Conservation (phyloP, 2,329 filamentous ascomycete species). For the Penicillium sp. region DNA sequence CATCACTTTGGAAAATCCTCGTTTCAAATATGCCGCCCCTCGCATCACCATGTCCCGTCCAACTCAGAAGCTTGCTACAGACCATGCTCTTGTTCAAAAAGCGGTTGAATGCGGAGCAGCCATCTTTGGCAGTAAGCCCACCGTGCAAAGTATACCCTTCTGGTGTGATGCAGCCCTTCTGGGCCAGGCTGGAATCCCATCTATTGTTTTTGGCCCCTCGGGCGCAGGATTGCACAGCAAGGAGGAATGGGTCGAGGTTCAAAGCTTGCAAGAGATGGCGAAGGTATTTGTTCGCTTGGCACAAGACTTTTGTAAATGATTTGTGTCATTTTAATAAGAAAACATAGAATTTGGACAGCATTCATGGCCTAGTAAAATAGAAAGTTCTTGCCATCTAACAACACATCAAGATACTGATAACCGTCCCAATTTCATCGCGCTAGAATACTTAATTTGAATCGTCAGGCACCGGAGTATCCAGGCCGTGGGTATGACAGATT, state of each 20-base stretch:
- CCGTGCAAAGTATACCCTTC: slow-evolving; percentile 40
- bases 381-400: slow-evolving; percentile 3
- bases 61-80: slow-evolving; percentile 44
- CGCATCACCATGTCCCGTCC: slow-evolving; percentile 50
- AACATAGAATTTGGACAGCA: neutral
- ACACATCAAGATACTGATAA: neutral
- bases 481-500: neutral
- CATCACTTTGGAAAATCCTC: slow-evolving; percentile 37
- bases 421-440: neutral
- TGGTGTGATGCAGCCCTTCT: slow-evolving; percentile 60
- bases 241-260: slow-evolving; percentile 55
- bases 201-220: slow-evolving; percentile 53
- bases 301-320: slow-evolving; percentile 25
- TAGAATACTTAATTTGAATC: neutral
- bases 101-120: slow-evolving; percentile 34
- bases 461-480: neutral
- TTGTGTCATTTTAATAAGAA: neutral
- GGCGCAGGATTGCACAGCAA: slow-evolving; percentile 57
- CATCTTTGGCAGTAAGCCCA: slow-evolving; percentile 33
- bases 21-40: slow-evolving; percentile 47
- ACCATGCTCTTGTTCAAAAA: slow-evolving; percentile 49
- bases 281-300: slow-evolving; percentile 25
- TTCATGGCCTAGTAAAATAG: neutral
- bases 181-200: slow-evolving; percentile 49
- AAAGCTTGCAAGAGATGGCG: slow-evolving; percentile 47